A percentile compares a stretch with the other conserved stretches of the same genome.
phyloP scores from a whole-genome alignment of 2,329 filamentous ascomycete species.

The Thelonectria discophora region DNA sequence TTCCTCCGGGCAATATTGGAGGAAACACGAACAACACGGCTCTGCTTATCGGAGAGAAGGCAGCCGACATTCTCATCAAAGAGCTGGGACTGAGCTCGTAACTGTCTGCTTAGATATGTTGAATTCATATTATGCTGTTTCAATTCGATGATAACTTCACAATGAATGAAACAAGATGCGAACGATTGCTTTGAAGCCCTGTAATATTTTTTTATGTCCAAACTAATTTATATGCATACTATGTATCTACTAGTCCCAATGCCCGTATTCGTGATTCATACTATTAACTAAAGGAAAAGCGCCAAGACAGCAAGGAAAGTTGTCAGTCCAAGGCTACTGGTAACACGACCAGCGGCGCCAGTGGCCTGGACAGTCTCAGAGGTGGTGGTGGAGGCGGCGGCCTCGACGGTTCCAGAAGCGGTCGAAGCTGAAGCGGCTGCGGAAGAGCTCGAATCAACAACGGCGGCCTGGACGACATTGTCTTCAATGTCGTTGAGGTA shows the following conservation, averaged over 20 bases:
- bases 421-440: not conserved
- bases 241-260: not conserved
- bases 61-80: conserved; percentile 51
- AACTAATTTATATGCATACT: not conserved
- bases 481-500: conserved; percentile 6
- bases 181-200: not conserved
- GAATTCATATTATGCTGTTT: not conserved
- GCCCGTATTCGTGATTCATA: not conserved
- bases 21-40: conserved; percentile 61
- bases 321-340: conserved; percentile 4
- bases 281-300: conserved; percentile 16
- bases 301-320: conserved; percentile 9
- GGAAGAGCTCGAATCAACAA: conserved; percentile 5
- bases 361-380: conserved; percentile 30
- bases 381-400: conserved; percentile 3
- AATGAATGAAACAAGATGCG: not conserved
- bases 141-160: not conserved
- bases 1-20: conserved; percentile 52
- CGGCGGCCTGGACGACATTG: conserved; percentile 13
- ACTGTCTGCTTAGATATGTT: too few relatives aligned
- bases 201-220: not conserved
- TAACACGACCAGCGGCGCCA: conserved; percentile 38
- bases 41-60: conserved; percentile 58
- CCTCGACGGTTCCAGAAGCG: not conserved
- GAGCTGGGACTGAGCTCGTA: conserved; percentile 43